Evolutionary conservation across 2,329 filamentous ascomycete species (phyloP).

Genomic region (Cladosporium sp.): DNA sequence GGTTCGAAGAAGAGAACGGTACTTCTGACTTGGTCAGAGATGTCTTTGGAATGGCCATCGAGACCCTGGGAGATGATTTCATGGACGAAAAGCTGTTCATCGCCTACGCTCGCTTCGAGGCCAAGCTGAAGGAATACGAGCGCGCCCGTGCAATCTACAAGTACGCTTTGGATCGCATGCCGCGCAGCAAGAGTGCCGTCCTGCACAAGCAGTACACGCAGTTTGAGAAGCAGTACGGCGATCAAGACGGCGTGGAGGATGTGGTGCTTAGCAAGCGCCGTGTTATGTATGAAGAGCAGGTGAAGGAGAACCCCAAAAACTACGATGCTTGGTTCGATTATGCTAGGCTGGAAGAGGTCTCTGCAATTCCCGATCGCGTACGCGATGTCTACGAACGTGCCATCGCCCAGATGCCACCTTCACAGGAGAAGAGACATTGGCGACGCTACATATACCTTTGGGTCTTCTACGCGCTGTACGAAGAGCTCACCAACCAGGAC

Average conservation of each 20-base stretch:
- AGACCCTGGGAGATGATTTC: conserved; percentile 86
- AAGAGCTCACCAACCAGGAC: conserved; percentile 82
- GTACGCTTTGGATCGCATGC: conserved; percentile 86
- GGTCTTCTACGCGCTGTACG: conserved; percentile 95
- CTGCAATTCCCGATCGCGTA: conserved; percentile 75
- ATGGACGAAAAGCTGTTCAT: conserved; percentile 96
- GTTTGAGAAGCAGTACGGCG: conserved; percentile 97
- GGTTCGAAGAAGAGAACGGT: conserved; percentile 93
- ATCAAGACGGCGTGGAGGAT: conserved; percentile 87
- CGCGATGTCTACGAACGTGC: conserved; percentile 93
- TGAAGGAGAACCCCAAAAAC: conserved; percentile 91
- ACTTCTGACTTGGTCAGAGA: conserved; percentile 88
- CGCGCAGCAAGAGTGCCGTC: conserved; percentile 75
- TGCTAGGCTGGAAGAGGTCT: conserved; percentile 80
- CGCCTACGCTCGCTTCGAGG: conserved; percentile 89
- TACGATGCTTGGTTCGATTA: conserved; percentile 98
- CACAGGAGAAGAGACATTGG: conserved; percentile 96
- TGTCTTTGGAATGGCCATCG: conserved; percentile 82
- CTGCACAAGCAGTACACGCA: conserved; percentile 94
- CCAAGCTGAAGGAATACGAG: conserved; percentile 92
- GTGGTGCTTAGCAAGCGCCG: conserved; percentile 91
- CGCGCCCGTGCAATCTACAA: conserved; percentile 93
- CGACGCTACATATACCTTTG: conserved; percentile 95
- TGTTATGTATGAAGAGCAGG: conserved; percentile 88
- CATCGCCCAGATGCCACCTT: conserved; percentile 90